Percentiles rank a stretch among this genome's conserved stretches.
Evolutionary conservation across 164 flowering plant genomes (phyloP).

Genomic region (Annona squamosa): DNA sequence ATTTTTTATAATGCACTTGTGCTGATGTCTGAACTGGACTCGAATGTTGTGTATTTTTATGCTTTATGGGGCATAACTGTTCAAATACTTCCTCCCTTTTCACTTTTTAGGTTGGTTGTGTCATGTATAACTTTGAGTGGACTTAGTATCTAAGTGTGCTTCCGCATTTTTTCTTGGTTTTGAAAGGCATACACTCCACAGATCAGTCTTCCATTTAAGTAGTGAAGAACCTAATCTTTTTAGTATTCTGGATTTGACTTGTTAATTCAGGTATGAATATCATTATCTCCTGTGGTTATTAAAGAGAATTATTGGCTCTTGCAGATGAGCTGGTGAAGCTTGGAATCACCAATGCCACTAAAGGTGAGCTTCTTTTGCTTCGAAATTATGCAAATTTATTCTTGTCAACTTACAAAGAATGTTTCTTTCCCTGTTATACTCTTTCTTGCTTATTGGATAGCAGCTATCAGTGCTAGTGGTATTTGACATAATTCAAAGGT

Average conservation of each 20-base stretch:
- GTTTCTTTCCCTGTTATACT: not conserved
- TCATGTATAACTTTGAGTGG: too few species aligned
- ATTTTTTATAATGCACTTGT: not conserved
- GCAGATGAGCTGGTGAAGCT: constrained; percentile 75
- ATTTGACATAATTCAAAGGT: not conserved
- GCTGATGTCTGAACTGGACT: not conserved
- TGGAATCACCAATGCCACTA: constrained; percentile 62
- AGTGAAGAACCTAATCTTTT: not conserved
- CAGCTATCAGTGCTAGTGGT: not conserved
- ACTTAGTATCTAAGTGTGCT: too few species aligned
- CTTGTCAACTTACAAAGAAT: not conserved
- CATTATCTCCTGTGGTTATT: not conserved
- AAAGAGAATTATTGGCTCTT: constrained; percentile 19
- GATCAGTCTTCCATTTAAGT: too few species aligned
- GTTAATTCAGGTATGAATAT: not conserved
- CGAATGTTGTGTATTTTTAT: not conserved
- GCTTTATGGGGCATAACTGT: not conserved
- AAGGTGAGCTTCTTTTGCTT: constrained; percentile 37
- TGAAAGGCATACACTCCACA: too few species aligned
- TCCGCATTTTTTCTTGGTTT: too few species aligned
- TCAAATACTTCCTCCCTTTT: too few species aligned
- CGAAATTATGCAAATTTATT: not conserved
- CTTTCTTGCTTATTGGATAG: not conserved
- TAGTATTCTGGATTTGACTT: not conserved
- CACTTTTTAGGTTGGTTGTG: too few species aligned